A percentile compares a stretch with the other conserved stretches of the same genome.
These are phyloP conservation scores for Solanum aculeatissimum DNA, from an alignment of 305 asterid genomes.

Conservation along the genomic window DNA sequence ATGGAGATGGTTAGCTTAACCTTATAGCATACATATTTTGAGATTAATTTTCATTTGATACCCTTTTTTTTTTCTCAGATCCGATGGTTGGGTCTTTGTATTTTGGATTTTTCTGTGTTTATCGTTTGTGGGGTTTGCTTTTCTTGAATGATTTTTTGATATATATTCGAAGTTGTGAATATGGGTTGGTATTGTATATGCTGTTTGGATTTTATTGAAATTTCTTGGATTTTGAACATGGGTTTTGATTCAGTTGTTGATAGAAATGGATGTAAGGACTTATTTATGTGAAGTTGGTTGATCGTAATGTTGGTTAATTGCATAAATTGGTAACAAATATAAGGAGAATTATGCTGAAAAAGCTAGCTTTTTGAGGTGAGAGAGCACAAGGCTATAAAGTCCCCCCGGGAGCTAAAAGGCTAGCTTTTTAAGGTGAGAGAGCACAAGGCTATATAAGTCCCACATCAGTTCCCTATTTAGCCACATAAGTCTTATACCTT, in stretches of 20 bases:
- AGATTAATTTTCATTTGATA: background rate
- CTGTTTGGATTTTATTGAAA: background rate
- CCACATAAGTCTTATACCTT: background rate
- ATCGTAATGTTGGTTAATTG: background rate
- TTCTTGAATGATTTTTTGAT: background rate
- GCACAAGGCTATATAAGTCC: background rate
- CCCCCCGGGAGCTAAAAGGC: too few relatives aligned
- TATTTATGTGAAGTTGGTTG: background rate
- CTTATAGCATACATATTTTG: background rate
- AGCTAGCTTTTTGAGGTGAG: background rate
- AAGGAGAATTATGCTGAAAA: background rate
- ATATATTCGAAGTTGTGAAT: background rate
- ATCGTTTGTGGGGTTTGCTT: background rate
- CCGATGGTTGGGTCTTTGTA: background rate
- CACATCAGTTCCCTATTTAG: too few relatives aligned
- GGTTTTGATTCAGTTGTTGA: background rate
- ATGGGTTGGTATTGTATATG: background rate
- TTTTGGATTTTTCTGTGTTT: background rate
- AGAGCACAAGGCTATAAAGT: background rate
- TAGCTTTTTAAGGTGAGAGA: background rate
- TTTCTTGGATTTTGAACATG: background rate
- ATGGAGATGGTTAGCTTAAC: slow-evolving; percentile 20
- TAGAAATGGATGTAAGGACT: background rate
- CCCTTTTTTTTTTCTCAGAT: background rate
- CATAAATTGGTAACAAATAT: background rate